Evolutionary conservation across 352 stramenopile genomes (phyloP), one percentile per base, ranked within the genome.

Genomic region (Phytophthora kernoviae): DNA sequence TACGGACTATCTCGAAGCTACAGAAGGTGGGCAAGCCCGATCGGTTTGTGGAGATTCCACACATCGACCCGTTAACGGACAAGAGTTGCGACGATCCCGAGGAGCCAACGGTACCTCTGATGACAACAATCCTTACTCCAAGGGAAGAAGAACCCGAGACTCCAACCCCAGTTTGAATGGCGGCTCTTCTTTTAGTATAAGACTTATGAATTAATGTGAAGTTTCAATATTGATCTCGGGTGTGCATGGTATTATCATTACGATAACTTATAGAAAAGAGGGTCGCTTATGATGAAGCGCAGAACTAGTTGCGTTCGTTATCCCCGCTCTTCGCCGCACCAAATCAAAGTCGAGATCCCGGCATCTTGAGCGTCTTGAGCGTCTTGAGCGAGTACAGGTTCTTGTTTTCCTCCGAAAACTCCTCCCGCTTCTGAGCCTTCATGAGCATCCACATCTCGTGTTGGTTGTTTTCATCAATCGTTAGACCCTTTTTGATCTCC

Each of bases 401-500:
- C 37, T 73, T 69, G 41, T 79, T 68, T 54, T 74, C 70, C 43
- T 67, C 57, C 37, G 80, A 61, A 22, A 83, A 80, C 22, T 70
- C 57, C 20, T 67, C 68, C 1, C 70, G 63, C 43, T 80, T 80
- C 43, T 84, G 64, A 7, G 75, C 71, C 49, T 84, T 84, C 41
- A 73, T 42, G 43, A 75, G 62, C 12, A 61, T 44, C 32, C 66
- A 60, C 68, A 84, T 79, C 10, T 65, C 57, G 6, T 74, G 27
- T 39, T 77, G 67, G 42, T 72, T 62, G 52, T 11, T 57, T 24
- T 56, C 51, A 21, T 86, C 74, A 15, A 78, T 67, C 30, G 62
- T 58, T 15, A 88, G 51, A 2, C 75, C 70, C 52, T 74, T 85
- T 5, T 73, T 41, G 55, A 89, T 87, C 49, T 66, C 22, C 48